A percentile compares a stretch with the other conserved stretches of the same genome.
Evolutionary conservation across 2,329 filamentous ascomycete genomes (phyloP).

Genomic region (Aspergillus caelatus): DNA sequence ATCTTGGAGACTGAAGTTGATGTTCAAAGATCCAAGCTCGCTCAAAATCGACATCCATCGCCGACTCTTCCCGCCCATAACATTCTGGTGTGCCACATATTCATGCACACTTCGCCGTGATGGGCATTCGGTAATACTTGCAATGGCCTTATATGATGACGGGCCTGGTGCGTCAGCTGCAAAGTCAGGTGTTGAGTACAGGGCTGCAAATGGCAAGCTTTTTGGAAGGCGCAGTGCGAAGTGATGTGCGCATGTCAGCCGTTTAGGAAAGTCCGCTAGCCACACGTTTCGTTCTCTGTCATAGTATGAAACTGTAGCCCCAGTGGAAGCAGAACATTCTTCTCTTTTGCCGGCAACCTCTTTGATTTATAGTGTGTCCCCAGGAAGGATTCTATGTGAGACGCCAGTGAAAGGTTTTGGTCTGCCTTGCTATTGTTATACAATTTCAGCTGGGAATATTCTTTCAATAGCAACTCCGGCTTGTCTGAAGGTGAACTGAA

Average conservation of each 20-base stretch:
- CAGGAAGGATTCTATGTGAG: conserved; percentile 50
- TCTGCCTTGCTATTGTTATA: conserved; percentile 20
- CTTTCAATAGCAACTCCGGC: conserved; percentile 31
- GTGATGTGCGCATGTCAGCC: conserved; percentile 51
- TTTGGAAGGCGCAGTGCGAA: conserved; percentile 44
- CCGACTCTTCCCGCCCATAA: conserved; percentile 48
- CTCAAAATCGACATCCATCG: conserved; percentile 54
- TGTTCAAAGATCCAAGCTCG: conserved; percentile 55
- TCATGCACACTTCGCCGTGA: conserved; percentile 51
- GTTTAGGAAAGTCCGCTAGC: conserved; percentile 33
- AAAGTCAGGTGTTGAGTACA: conserved; percentile 30
- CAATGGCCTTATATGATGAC: conserved; percentile 54
- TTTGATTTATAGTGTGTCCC: conserved; percentile 52
- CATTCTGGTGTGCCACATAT: conserved; percentile 49
- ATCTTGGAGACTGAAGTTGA: conserved; percentile 63
- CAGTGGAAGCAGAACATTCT: conserved; percentile 50
- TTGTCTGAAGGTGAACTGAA: conserved; percentile 1
- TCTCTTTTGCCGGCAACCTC: conserved; percentile 45
- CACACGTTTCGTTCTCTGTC: conserved; percentile 46
- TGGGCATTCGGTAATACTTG: conserved; percentile 52
- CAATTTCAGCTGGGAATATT: conserved; percentile 36
- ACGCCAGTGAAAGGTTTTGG: conserved; percentile 45
- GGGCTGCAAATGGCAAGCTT: conserved; percentile 38
- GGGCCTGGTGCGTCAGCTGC: conserved; percentile 41
- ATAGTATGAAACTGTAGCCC: conserved; percentile 54